Conservation (phyloP, 305 asterid species). For the Salvia sclarea region DNA sequence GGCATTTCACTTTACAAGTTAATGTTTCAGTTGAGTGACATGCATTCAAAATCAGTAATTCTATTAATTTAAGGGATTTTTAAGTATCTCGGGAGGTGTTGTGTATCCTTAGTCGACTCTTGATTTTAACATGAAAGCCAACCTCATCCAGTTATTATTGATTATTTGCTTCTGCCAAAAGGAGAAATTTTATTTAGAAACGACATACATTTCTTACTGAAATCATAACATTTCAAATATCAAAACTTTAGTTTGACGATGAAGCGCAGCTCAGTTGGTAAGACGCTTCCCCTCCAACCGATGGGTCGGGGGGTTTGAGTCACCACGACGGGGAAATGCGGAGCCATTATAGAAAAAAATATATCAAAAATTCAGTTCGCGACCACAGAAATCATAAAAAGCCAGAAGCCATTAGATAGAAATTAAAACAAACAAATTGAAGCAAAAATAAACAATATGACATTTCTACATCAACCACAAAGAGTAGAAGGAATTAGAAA, state of each 20-base stretch:
- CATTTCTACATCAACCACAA: not conserved
- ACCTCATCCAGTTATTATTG: not conserved
- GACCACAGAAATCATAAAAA: not conserved
- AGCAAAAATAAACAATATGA: conserved; percentile 2
- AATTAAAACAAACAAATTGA: not conserved
- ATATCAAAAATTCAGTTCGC: too few relatives aligned
- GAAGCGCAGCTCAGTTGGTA: too few relatives aligned
- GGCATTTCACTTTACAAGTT: not conserved
- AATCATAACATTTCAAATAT: not conserved
- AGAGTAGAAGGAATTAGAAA: conserved; percentile 7
- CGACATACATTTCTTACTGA: not conserved
- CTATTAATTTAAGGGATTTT: not conserved
- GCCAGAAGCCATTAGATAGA: conserved; percentile 5
- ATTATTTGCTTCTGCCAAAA: not conserved
- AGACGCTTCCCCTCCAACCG: too few relatives aligned
- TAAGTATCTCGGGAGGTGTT: not conserved
- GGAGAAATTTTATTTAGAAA: not conserved
- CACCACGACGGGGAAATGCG: too few relatives aligned
- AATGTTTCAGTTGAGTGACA: not conserved
- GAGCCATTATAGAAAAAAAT: too few relatives aligned
- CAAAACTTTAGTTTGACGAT: not conserved
- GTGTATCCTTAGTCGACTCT: not conserved
- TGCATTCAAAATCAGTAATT: not conserved
- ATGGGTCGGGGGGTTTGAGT: too few relatives aligned
- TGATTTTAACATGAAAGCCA: not conserved